Conservation (phyloP, 331 rosid genomes). For the Cydonia oblonga region DNA sequence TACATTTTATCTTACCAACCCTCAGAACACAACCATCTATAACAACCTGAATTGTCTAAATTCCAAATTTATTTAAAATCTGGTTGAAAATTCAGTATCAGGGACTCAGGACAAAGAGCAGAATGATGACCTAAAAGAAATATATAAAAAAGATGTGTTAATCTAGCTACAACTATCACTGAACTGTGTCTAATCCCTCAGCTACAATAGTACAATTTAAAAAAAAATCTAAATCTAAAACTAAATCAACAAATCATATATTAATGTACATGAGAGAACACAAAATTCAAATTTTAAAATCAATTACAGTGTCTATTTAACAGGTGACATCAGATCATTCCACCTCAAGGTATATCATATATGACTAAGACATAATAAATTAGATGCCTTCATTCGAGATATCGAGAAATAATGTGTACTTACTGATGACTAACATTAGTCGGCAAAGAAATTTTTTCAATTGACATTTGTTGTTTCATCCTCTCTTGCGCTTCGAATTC, state of each 20-base stretch:
- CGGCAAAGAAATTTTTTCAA: conserved; percentile 60
- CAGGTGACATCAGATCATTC: neutral
- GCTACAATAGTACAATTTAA: neutral
- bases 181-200: neutral
- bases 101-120: neutral
- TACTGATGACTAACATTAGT: conserved; percentile 78
- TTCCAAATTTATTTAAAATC: neutral
- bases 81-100: neutral
- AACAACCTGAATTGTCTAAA: neutral
- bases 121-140: neutral
- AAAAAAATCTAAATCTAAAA: neutral
- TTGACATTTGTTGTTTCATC: conserved; percentile 67
- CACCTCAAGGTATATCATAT: neutral
- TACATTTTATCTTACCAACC: neutral
- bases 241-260: neutral
- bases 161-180: neutral
- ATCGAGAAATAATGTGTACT: conserved; percentile 13
- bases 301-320: neutral
- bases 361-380: neutral
- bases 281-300: neutral
- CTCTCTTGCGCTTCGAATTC: conserved; percentile 91
- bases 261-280: neutral
- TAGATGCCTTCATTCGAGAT: neutral
- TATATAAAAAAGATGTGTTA: neutral
- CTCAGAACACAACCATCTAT: neutral